Evolutionary conservation across 345 rosid species (phyloP), one percentile per base, ranked within the genome.

Genomic region (Eucalyptus sp.): DNA sequence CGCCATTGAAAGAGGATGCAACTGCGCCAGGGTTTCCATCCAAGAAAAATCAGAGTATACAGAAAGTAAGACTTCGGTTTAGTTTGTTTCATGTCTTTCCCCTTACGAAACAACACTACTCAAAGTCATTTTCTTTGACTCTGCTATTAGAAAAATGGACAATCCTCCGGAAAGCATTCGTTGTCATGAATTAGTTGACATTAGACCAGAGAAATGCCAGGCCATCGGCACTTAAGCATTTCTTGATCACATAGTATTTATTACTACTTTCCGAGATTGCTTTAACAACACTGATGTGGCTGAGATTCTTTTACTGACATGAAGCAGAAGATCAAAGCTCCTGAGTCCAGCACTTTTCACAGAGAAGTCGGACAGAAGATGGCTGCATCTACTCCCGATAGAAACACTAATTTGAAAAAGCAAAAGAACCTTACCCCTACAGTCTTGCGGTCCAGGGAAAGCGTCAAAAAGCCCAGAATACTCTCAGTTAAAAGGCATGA

Each of bases 1-100:
- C 90, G 79, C 92, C 95, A 51, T 48, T 87, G 85, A 91, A 92
- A 90, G 97, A 94, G 80, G 91, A 90, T 51, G 86, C 90, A 81
- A 86, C 86, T 11, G 81, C 11, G 2, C 25, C 86, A 8, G 94
- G 92, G 86, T 91, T 86, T 84, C 80, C 86, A 43, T 90, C 88
- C 86, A 93, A 89, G 89, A 93, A 89, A 90, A 90, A 88, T 85
- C 91, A 91, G 76, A 88, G 48, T 83, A 49, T 79, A 46, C 24
- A 54, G 86, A 92, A 91, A 87, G 99, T 97, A 88, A 93, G 97
- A 71, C 89, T 31, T 90, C 88, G 50, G 60, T 56, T 15, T 83
- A 44, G 49, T 50, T 85, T 48, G 52, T 46, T 46, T 50, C 14
- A 10, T n/a, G 56, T 49, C 60, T 51, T 86, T 86, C 60, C 62